Conservation (phyloP, 495 filamentous ascomycete genomes). For the Xylaria curta region DNA sequence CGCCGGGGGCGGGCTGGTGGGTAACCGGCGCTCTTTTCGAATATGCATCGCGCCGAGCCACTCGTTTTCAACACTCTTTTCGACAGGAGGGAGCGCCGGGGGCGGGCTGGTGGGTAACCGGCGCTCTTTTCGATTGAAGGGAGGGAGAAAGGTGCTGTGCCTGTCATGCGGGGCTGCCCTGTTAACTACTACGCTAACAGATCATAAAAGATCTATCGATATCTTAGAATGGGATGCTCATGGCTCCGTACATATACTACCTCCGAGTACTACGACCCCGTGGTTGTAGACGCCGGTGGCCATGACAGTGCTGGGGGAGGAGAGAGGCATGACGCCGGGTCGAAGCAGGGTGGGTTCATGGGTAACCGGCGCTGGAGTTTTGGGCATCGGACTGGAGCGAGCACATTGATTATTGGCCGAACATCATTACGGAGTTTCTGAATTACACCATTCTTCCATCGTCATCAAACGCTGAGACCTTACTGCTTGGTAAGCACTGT, state of each 20-base stretch:
- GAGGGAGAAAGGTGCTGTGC: neutral
- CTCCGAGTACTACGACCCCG: too few relatives aligned
- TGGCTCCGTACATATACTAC: too few relatives aligned
- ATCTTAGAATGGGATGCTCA: too few relatives aligned
- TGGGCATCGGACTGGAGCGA: constrained; percentile 8
- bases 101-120: too few relatives aligned
- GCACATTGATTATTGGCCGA: neutral
- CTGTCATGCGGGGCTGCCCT: too few relatives aligned
- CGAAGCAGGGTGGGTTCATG: neutral
- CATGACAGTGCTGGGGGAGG: constrained; percentile 7
- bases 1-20: too few relatives aligned
- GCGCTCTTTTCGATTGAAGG: neutral
- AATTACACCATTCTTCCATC: neutral
- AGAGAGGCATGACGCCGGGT: neutral
- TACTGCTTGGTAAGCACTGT: neutral
- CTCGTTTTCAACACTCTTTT: neutral
- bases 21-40: neutral
- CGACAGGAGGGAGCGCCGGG: too few relatives aligned
- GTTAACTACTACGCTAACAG: too few relatives aligned
- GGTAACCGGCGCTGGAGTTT: constrained; percentile 2
- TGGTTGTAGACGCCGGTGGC: too few relatives aligned
- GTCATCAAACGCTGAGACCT: neutral
- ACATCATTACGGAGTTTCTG: neutral
- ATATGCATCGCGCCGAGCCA: neutral
- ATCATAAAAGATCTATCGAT: too few relatives aligned